phyloP scores from a whole-genome alignment of 106 monocot species.

The Platanthera guangdongensis region DNA sequence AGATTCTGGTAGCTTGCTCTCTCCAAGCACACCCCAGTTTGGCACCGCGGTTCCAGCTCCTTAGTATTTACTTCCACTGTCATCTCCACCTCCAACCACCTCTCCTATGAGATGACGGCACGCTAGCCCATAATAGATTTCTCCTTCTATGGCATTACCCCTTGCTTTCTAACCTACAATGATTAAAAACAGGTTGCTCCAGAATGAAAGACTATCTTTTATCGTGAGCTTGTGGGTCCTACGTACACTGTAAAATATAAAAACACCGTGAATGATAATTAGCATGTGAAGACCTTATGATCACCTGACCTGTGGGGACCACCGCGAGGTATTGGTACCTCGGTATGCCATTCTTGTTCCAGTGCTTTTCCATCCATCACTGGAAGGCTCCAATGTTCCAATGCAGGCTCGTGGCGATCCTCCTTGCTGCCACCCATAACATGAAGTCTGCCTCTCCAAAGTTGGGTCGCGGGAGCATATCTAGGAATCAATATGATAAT shows the following conservation, averaged over 20 bases:
- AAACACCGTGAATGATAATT: not conserved
- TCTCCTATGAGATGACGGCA: too few relatives aligned
- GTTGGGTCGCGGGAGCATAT: slow-evolving; percentile 94
- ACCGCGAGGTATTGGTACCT: slow-evolving; percentile 87
- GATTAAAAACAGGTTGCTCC: not conserved
- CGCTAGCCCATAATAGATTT: too few relatives aligned
- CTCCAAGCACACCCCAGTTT: too few relatives aligned
- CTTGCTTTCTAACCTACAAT: not conserved
- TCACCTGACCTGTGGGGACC: slow-evolving; percentile 73
- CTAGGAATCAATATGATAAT: slow-evolving; percentile 18
- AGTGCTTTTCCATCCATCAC: slow-evolving; percentile 91
- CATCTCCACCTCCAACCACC: too few relatives aligned
- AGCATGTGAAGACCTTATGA: not conserved
- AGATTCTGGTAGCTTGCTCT: too few relatives aligned
- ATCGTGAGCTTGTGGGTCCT: not conserved
- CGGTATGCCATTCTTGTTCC: slow-evolving; percentile 70
- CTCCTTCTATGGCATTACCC: not conserved
- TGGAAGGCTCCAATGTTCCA: slow-evolving; percentile 90
- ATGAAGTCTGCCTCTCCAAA: slow-evolving; percentile 94
- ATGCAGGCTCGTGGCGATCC: slow-evolving; percentile 72
- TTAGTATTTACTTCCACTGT: too few relatives aligned
- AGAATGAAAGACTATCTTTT: not conserved
- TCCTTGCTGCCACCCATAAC: slow-evolving; percentile 98
- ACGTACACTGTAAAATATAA: not conserved
- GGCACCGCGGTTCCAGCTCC: too few relatives aligned